Evolutionary conservation across 768 basidiomycete genomes (phyloP), one percentile per base, ranked within the genome.

Genomic region (Clitopilus hobsonii): DNA sequence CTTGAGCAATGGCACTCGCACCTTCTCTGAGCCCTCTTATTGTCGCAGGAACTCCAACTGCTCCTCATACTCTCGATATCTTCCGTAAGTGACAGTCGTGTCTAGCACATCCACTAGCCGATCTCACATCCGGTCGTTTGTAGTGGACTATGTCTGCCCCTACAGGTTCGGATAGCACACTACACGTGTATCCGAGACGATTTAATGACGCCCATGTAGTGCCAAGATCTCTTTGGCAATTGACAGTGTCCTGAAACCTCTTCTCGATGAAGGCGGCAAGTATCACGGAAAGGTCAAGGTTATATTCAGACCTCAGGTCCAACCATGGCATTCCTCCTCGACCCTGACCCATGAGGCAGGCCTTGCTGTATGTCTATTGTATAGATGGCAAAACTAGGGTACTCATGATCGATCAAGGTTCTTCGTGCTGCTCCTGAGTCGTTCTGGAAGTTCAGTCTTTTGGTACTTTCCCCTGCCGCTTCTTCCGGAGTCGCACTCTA

Each of bases 121-220:
- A 51, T n/a, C 50, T 51, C 24, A 38, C n/a, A 16, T 29, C 14
- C 29, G 11, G 36, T 4, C 25, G n/a, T 20, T 20, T 51, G 26
- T 59, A 91, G 89, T 92, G 72, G 92, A 93, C 69, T 92, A 89
- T 67, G 89, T 91, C 61, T 94, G 91, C 61, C 91, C 91, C 1
- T 93, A 75, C 77, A 90, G 87, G 86, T 85, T 53, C n/a, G 8
- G n/a, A n/a, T n/a, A n/a, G n/a, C n/a, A n/a, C n/a, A n/a, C n/a
- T n/a, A n/a, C n/a, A n/a, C n/a, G n/a, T n/a, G n/a, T n/a, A n/a
- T n/a, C n/a, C n/a, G n/a, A n/a, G n/a, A n/a, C n/a, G n/a, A n/a
- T n/a, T n/a, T n/a, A n/a, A n/a, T n/a, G n/a, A n/a, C n/a, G n/a
- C n/a, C n/a, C n/a, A n/a, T n/a, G n/a, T n/a, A 86, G 87, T 58